Evolutionary conservation across 2,329 filamentous ascomycete genomes (phyloP).

Genomic region (Cladosporium sp.): DNA sequence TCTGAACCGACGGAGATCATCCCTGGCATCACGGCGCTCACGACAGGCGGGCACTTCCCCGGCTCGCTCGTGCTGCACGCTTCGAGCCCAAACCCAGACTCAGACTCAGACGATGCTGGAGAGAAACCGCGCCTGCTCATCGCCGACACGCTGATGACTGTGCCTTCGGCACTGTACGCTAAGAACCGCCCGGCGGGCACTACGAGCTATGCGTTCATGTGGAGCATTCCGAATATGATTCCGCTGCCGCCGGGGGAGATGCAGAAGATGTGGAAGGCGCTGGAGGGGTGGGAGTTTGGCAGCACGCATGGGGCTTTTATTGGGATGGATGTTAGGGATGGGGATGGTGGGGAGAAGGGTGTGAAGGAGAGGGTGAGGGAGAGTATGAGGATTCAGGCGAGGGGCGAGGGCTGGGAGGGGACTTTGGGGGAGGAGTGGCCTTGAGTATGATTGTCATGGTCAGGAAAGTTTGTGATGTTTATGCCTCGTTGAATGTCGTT

Average conservation of each 20-base stretch:
- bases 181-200: conserved; percentile 48
- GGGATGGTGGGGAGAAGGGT: conserved; percentile 10
- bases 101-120: conserved; percentile 31
- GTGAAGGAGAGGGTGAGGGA: conserved; percentile 69
- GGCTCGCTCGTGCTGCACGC: conserved; percentile 69
- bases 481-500: not conserved
- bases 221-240: conserved; percentile 75
- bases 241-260: conserved; percentile 67
- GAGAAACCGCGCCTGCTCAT: conserved; percentile 60
- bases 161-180: conserved; percentile 53
- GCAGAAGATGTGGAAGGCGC: conserved; percentile 67
- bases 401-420: conserved; percentile 28
- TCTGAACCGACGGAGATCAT: conserved; percentile 39
- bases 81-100: conserved; percentile 29
- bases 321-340: conserved; percentile 61
- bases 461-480: not conserved
- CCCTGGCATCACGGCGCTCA: conserved; percentile 62
- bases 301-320: conserved; percentile 69
- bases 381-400: conserved; percentile 74
- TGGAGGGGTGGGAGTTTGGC: conserved; percentile 64
- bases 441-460: not conserved
- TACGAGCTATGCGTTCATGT: conserved; percentile 69
- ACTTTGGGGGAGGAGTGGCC: conserved; percentile 31
- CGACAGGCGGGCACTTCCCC: conserved; percentile 78
- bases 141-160: conserved; percentile 75